Conservation (phyloP, 1,139 yeast genomes). For the Komagataea norvegica region DNA sequence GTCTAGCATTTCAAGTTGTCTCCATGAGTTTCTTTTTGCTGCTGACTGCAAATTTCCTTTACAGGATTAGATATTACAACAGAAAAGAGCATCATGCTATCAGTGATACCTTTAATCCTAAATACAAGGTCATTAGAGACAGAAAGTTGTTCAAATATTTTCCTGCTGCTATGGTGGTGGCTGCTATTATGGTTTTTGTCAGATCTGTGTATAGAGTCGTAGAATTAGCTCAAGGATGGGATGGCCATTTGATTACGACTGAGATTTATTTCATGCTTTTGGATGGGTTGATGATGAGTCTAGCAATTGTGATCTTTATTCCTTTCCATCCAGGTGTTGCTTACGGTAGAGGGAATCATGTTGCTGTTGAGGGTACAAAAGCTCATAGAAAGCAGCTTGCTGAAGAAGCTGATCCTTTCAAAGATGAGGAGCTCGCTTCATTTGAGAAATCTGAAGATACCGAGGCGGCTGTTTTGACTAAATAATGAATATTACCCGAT, state of each 20-base stretch:
- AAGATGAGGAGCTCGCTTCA: neutral
- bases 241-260: conserved; percentile 60
- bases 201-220: conserved; percentile 80
- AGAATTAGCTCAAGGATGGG: conserved; percentile 77
- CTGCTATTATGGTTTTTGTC: conserved; percentile 56
- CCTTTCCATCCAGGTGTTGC: conserved; percentile 62
- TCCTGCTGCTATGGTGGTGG: conserved; percentile 46
- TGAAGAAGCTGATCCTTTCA: neutral
- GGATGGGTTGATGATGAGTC: conserved; percentile 65
- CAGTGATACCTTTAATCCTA: conserved; percentile 25
- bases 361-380: conserved; percentile 7
- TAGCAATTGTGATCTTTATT: conserved; percentile 42
- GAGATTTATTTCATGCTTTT: conserved; percentile 73
- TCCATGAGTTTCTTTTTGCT: conserved; percentile 62
- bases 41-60: conserved; percentile 52
- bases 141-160: conserved; percentile 37
- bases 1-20: conserved; percentile 72
- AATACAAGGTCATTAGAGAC: conserved; percentile 16
- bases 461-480: no score
- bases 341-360: conserved; percentile 36
- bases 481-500: no score
- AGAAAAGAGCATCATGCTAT: conserved; percentile 12
- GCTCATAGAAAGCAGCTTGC: neutral
- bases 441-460: no score
- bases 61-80: conserved; percentile 32